Percentiles rank a stretch among this genome's conserved stretches.
Conservation (phyloP, 768 basidiomycete species). For the Piloderma croceum region DNA sequence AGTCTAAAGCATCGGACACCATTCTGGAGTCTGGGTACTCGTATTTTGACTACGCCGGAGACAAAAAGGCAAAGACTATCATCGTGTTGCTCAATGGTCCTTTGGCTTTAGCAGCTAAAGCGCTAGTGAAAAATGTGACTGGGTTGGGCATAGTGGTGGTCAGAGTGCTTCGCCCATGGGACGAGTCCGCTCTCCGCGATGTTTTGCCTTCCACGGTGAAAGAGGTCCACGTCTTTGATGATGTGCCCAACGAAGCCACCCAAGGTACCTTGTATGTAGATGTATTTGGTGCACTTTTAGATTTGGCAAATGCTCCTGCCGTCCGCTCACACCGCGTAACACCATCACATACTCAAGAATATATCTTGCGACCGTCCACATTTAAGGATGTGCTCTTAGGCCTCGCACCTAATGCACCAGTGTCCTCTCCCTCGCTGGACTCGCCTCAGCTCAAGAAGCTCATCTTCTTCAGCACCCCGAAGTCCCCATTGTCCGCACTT, state of each 20-base stretch:
- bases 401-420: slow-evolving; percentile 20
- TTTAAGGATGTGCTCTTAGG: slow-evolving; percentile 39
- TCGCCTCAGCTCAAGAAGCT: slow-evolving; percentile 44
- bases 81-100: slow-evolving; percentile 75
- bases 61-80: slow-evolving; percentile 54
- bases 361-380: slow-evolving; percentile 36
- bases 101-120: slow-evolving; percentile 58
- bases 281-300: slow-evolving; percentile 56
- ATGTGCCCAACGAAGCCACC: slow-evolving; percentile 57
- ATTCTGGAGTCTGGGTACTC: no score
- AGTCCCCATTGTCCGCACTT: slow-evolving; percentile 39
- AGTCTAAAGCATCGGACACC: no score
- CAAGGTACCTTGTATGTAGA: slow-evolving; percentile 69
- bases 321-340: slow-evolving; percentile 56
- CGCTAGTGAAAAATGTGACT: slow-evolving; percentile 34
- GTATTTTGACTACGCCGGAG: slow-evolving; percentile 75
- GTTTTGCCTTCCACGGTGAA: slow-evolving; percentile 55
- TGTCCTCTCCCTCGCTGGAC: slow-evolving; percentile 22
- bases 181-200: slow-evolving; percentile 53
- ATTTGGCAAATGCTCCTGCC: slow-evolving; percentile 26
- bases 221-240: slow-evolving; percentile 70
- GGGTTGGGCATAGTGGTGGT: slow-evolving; percentile 67
- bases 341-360: slow-evolving; percentile 50
- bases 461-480: slow-evolving; percentile 49
- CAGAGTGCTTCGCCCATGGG: slow-evolving; percentile 83